phyloP scores from a whole-genome alignment of 345 rosid species.

The Erysimum cheiranthoides region DNA sequence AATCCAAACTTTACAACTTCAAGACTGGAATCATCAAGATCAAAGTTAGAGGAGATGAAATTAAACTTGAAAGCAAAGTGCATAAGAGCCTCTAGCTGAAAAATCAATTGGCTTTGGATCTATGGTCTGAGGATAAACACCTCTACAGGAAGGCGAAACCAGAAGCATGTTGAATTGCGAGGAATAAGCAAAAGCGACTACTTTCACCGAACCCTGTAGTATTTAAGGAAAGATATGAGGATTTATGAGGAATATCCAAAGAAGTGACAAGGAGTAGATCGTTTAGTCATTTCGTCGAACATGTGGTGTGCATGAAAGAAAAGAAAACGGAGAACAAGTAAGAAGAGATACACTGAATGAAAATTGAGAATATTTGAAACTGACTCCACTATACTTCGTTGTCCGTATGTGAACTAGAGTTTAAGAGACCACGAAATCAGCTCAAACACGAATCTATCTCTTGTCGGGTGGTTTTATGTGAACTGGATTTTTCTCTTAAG shows the following conservation, averaged over 20 bases:
- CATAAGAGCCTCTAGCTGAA: conserved; percentile 32
- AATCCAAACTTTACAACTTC: neutral
- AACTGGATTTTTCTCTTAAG: no score
- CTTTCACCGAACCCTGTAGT: conserved; percentile 18
- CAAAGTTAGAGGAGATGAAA: conserved; percentile 13
- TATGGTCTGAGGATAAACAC: conserved; percentile 31
- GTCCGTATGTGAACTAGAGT: no score
- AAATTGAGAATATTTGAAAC: no score
- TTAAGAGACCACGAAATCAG: no score
- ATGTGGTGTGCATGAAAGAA: conserved; percentile 15
- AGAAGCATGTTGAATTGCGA: conserved; percentile 34
- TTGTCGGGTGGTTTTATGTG: no score
- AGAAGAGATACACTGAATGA: no score
- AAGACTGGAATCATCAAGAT: neutral
- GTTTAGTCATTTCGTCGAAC: conserved; percentile 33
- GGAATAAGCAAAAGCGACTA: neutral
- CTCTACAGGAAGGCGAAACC: conserved; percentile 24
- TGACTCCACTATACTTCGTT: no score
- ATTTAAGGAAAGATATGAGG: neutral
- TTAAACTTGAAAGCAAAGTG: conserved; percentile 37
- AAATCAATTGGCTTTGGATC: conserved; percentile 24
- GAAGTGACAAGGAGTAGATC: neutral
- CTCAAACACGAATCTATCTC: no score
- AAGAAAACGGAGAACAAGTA: no score
- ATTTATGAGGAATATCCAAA: no score